phyloP scores from a whole-genome alignment of 23 red algal genomes.

The Rhodosorus marinus region DNA sequence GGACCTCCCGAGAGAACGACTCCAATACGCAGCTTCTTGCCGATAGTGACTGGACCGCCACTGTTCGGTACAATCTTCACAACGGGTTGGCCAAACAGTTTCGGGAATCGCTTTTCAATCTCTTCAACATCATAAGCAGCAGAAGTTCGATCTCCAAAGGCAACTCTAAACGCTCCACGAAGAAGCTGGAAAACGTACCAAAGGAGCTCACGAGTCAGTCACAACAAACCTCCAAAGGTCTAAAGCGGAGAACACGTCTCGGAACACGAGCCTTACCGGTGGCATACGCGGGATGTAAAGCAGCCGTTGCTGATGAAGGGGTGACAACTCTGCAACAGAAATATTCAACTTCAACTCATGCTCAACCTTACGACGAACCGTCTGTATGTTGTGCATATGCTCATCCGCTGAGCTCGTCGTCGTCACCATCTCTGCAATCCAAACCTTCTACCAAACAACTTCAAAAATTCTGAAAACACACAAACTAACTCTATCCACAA shows the following conservation, averaged over 20 bases:
- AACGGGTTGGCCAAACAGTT: slow-evolving; percentile 60
- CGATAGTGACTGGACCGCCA: slow-evolving; percentile 8
- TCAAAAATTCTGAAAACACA: too few relatives aligned
- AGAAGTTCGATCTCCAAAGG: slow-evolving; percentile 25
- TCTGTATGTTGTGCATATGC: too few relatives aligned
- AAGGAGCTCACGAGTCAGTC: neutral
- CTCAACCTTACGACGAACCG: too few relatives aligned
- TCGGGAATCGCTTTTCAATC: slow-evolving; percentile 43
- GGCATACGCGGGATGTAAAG: slow-evolving; percentile 42
- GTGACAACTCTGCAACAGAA: slow-evolving; percentile 23
- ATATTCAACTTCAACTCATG: too few relatives aligned
- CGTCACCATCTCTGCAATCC: too few relatives aligned
- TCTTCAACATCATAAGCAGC: slow-evolving; percentile 25
- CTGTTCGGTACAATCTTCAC: slow-evolving; percentile 14
- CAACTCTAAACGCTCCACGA: slow-evolving; percentile 4
- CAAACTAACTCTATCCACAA: neutral
- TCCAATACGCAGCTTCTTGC: slow-evolving; percentile 35
- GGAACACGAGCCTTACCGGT: slow-evolving; percentile 14
- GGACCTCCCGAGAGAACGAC: slow-evolving; percentile 84
- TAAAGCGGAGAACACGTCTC: slow-evolving; percentile 2
- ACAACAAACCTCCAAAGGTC: neutral
- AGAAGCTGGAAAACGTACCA: neutral
- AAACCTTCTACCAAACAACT: too few relatives aligned
- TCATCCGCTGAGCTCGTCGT: too few relatives aligned
- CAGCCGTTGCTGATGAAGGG: slow-evolving; percentile 31